A percentile compares a stretch with the other conserved stretches of the same genome.
These are phyloP conservation scores for Saccharomycopsis lassenensis DNA, from an alignment of 805 yeast genomes.

Conservation along the genomic window DNA sequence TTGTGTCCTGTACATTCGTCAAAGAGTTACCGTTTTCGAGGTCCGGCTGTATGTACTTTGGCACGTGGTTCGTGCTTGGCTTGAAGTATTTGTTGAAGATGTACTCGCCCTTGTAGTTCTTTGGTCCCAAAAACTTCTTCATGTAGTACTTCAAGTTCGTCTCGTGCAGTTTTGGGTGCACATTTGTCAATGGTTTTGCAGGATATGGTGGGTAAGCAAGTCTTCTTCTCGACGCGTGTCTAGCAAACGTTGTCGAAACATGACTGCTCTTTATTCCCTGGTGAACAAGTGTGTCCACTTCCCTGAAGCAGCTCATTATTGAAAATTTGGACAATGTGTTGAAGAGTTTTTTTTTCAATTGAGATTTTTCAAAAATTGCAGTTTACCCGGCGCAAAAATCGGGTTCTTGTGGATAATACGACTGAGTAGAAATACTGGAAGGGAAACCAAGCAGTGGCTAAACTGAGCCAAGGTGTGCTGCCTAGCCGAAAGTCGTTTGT, in stretches of 20 bases:
- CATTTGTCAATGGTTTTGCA: slow-evolving; percentile 31
- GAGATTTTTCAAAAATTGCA: too few species aligned
- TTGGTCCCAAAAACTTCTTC: slow-evolving; percentile 73
- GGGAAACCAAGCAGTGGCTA: too few species aligned
- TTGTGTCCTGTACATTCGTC: slow-evolving; percentile 18
- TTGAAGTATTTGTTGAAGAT: slow-evolving; percentile 61
- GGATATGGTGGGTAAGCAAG: slow-evolving; percentile 45
- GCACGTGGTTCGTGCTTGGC: slow-evolving; percentile 55
- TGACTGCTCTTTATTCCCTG: too few species aligned
- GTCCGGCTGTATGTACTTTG: slow-evolving; percentile 60
- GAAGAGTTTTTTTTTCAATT: too few species aligned
- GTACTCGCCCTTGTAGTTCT: slow-evolving; percentile 75
- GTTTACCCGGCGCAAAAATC: too few species aligned
- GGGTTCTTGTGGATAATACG: too few species aligned
- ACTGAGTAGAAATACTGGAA: too few species aligned
- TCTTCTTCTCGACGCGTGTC: slow-evolving; percentile 39
- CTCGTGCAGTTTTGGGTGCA: slow-evolving; percentile 31
- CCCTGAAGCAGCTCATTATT: too few species aligned
- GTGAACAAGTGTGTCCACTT: too few species aligned
- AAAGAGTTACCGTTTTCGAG: slow-evolving; percentile 32
- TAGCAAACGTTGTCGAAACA: slow-evolving; percentile 23
- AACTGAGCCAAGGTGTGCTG: too few species aligned
- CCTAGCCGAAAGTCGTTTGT: too few species aligned
- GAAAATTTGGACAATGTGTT: too few species aligned
- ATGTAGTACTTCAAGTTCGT: slow-evolving; percentile 52